These are phyloP conservation scores for Petunia hybrid DNA, from an alignment of 305 asterid species.

Conservation along the genomic window DNA sequence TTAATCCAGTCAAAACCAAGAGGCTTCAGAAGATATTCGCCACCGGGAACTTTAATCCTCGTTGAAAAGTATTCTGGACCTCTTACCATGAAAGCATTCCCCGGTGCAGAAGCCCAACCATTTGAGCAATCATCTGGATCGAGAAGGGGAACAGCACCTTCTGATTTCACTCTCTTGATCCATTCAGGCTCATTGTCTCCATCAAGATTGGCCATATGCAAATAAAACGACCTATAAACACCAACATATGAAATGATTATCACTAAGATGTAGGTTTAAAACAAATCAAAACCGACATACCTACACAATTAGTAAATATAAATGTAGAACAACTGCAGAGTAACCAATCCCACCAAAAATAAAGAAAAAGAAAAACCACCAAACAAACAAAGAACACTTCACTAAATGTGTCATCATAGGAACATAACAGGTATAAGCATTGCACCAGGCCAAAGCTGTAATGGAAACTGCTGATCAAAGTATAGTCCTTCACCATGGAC, in stretches of 20 bases:
- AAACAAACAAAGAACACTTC: neutral
- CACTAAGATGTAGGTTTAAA: constrained; percentile 24
- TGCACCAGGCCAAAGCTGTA: neutral
- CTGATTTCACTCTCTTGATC: constrained; percentile 72
- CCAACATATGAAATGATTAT: neutral
- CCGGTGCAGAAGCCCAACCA: constrained; percentile 92
- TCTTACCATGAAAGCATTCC: constrained; percentile 73
- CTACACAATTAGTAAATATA: neutral
- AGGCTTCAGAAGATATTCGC: constrained; percentile 79
- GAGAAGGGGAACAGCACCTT: constrained; percentile 73
- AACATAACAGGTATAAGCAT: neutral
- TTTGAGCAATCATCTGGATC: constrained; percentile 61
- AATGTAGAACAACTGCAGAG: neutral
- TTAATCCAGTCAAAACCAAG: constrained; percentile 91
- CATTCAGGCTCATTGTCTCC: constrained; percentile 54
- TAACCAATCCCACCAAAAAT: neutral
- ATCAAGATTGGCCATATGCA: constrained; percentile 49
- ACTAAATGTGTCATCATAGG: neutral
- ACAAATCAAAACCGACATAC: constrained; percentile 1
- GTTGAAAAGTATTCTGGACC: constrained; percentile 76
- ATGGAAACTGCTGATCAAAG: constrained; percentile 1
- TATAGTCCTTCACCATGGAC: neutral
- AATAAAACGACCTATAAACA: constrained; percentile 31
- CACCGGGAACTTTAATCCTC: constrained; percentile 68
- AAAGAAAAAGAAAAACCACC: neutral